A percentile compares a stretch with the other conserved stretches of the same genome.
phyloP scores from a whole-genome alignment of 768 basidiomycete genomes.

The Boletus reticuloceps region DNA sequence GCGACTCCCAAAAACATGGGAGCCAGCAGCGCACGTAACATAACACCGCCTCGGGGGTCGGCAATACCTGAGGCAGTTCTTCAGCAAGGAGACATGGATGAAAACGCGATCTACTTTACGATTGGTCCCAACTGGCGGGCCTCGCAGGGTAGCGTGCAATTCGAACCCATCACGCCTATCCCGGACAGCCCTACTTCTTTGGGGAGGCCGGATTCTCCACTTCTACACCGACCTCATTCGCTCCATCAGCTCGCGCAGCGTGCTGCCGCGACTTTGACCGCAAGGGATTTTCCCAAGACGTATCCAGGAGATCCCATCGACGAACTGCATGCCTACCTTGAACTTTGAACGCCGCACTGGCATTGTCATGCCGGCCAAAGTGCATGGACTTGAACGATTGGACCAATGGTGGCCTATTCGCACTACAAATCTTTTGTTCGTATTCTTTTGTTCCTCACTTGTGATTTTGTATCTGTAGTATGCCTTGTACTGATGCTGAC shows the following conservation, averaged over 20 bases:
- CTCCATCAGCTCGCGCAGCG: slow-evolving; percentile 15
- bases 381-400: too few relatives aligned
- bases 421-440: not conserved
- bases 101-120: slow-evolving; percentile 28
- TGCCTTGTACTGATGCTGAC: not conserved
- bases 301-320: slow-evolving; percentile 13
- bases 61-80: not conserved
- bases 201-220: slow-evolving; percentile 22
- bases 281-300: not conserved
- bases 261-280: not conserved
- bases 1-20: not conserved
- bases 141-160: slow-evolving; percentile 20
- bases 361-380: not conserved
- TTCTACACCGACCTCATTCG: slow-evolving; percentile 21
- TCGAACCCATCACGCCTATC: slow-evolving; percentile 25
- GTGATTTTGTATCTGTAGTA: slow-evolving; percentile 1
- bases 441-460: not conserved
- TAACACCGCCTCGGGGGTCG: not conserved
- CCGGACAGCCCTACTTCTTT: slow-evolving; percentile 10
- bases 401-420: too few relatives aligned
- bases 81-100: slow-evolving; percentile 14
- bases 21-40: not conserved
- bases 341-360: slow-evolving; percentile 4
- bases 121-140: slow-evolving; percentile 22
- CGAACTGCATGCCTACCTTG: slow-evolving; percentile 24